Conservation (phyloP, 495 filamentous ascomycete species). For the Bathelium albidoporum region DNA sequence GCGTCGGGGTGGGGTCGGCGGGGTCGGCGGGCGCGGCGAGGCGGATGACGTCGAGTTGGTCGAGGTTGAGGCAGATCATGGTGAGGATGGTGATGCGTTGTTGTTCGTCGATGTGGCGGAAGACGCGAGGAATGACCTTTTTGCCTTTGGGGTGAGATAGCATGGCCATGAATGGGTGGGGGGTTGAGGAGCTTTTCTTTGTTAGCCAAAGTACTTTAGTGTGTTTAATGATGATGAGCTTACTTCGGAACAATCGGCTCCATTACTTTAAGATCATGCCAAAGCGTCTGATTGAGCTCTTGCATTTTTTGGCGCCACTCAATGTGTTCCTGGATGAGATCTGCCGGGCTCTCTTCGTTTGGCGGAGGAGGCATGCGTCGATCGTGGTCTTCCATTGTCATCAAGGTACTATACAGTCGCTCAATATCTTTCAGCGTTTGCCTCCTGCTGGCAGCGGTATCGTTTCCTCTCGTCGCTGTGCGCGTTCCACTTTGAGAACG, state of each 20-base stretch:
- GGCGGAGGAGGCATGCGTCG: constrained; percentile 69
- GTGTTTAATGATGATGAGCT: constrained; percentile 10
- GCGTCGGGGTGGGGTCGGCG: constrained; percentile 42
- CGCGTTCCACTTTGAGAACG: constrained; percentile 35
- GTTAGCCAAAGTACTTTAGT: not conserved
- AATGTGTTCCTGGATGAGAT: constrained; percentile 52
- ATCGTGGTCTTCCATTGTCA: constrained; percentile 89
- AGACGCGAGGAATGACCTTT: constrained; percentile 86
- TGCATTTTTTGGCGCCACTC: constrained; percentile 65
- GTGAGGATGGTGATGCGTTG: constrained; percentile 91
- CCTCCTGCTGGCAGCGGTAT: constrained; percentile 58
- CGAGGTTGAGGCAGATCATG: constrained; percentile 90
- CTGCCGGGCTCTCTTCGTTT: constrained; percentile 50
- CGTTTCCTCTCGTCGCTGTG: constrained; percentile 37
- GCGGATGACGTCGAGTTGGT: constrained; percentile 80
- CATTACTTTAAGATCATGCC: constrained; percentile 77
- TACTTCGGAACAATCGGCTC: constrained; percentile 70
- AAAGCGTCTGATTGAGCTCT: constrained; percentile 66
- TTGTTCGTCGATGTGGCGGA: constrained; percentile 82
- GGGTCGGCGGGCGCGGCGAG: constrained; percentile 59
- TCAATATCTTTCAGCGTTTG: constrained; percentile 76
- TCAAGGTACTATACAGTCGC: constrained; percentile 70
- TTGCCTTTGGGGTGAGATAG: constrained; percentile 93
- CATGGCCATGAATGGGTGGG: constrained; percentile 95
- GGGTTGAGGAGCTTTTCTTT: constrained; percentile 38